Conservation (phyloP, 2,329 filamentous ascomycete species). For the Parafenestella ontariensis region DNA sequence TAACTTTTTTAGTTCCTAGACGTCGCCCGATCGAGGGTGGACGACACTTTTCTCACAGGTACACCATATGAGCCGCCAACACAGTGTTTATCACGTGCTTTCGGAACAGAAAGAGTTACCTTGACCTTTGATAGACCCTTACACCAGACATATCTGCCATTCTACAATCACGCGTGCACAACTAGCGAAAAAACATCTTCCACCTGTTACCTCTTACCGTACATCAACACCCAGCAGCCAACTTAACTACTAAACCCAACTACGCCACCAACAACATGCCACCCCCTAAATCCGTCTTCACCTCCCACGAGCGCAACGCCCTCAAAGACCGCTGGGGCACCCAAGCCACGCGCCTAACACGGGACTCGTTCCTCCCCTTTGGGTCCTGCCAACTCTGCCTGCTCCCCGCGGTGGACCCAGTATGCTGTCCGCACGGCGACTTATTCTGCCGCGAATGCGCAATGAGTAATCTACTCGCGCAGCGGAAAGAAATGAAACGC, state of each 20-base stretch:
- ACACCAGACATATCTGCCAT: no score
- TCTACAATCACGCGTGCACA: no score
- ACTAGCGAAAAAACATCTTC: no score
- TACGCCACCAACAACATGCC: constrained; percentile 22
- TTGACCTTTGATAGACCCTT: no score
- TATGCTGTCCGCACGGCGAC: constrained; percentile 79
- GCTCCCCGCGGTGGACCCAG: constrained; percentile 78
- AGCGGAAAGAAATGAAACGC: constrained; percentile 90
- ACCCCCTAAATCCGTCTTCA: constrained; percentile 71
- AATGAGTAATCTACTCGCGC: constrained; percentile 85
- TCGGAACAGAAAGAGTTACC: no score
- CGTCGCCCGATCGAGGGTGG: neutral
- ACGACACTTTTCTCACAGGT: no score
- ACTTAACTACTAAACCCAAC: no score
- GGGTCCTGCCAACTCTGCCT: constrained; percentile 89
- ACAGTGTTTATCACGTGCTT: no score
- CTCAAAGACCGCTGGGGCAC: constrained; percentile 84
- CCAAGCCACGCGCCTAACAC: constrained; percentile 80
- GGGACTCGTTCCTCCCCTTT: constrained; percentile 92
- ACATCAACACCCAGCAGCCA: no score
- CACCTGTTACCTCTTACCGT: no score
- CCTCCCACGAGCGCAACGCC: constrained; percentile 83
- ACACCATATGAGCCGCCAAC: neutral
- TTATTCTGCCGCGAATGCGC: constrained; percentile 96
- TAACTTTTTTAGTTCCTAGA: constrained; percentile 9